Base-by-base conservation (phyloP, 352 stramenopile genomes). In the Phytophthora aleatoria region DNA sequence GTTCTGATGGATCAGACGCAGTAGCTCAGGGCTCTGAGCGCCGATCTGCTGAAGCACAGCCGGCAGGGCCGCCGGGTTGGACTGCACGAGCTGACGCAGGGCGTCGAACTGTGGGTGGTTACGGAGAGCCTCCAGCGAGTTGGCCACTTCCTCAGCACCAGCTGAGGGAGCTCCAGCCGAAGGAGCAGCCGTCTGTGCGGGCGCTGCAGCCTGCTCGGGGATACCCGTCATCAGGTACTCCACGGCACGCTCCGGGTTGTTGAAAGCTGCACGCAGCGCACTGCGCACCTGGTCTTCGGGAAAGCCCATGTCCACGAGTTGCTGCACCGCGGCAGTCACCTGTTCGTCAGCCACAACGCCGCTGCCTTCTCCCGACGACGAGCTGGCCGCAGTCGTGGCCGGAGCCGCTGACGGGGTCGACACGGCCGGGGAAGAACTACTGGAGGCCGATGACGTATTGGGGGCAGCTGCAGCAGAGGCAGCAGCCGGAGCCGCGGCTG, bases 161-260 rank as follows among this genome's bases (percentile, higher is more conserved):
- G 42, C 49, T 20, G 20, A 20, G 15, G 47, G 57, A 50, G 55
- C 64, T 64, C 51, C 58, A 52, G 42, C 33, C 33, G 58, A 63
- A 28, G 71, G 36, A 36, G 60, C 30, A 8, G 71, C 53, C 11
- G 73, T 56, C 24, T 80, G 62, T 9, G 71, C 36, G 5, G 75
- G 61, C 1, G 77, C 72, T 6, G 60, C 38, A 33, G 69, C 64
- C 30, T 85, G 76, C 38, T 91, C 76, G 16, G 89, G 86, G 47
- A 96, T 95, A 31, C 87, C 83, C 38, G 89, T 94, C 87, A 96
- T 95, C 57, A 96, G 55, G 61, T 96, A 96, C 67, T 97, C 85
- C 30, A 96, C 86, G 0, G 89, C 90, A 24, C 90, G 87, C 42
- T 95, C 83, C 3, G 83, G 61, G 81, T 97, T 94, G 76, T 93